These are phyloP conservation scores for Wickerhamomyces silvicola DNA, from an alignment of 805 yeast species.

Conservation along the genomic window DNA sequence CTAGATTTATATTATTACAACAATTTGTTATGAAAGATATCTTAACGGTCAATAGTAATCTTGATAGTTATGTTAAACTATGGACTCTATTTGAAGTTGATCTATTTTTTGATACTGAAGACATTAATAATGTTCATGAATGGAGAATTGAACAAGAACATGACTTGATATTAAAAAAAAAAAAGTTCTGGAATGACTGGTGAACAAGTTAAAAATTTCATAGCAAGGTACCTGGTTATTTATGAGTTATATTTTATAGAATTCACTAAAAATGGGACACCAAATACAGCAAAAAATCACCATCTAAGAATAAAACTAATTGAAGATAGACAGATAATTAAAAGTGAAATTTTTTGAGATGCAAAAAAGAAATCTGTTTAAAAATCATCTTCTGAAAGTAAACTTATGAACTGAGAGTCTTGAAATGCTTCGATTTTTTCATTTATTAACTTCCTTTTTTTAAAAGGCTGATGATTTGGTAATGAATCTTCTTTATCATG, in stretches of 20 bases:
- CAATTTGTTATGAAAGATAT: constrained; percentile 24
- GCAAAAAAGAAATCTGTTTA: constrained; percentile 1
- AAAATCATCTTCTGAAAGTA: constrained; percentile 3
- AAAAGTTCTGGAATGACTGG: constrained; percentile 80
- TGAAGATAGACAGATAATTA: constrained; percentile 10
- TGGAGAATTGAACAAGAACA: constrained; percentile 78
- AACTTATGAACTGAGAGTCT: constrained; percentile 1
- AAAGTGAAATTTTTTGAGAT: neutral
- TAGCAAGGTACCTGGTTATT: constrained; percentile 81
- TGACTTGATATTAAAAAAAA: constrained; percentile 37
- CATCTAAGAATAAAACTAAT: constrained; percentile 16
- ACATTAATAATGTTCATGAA: constrained; percentile 54
- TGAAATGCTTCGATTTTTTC: neutral
- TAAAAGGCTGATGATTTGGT: neutral
- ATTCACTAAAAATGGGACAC: constrained; percentile 27
- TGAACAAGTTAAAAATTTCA: constrained; percentile 56
- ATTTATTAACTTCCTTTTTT: too few relatives aligned
- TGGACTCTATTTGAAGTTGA: constrained; percentile 59
- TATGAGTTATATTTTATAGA: constrained; percentile 61
- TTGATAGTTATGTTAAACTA: constrained; percentile 42
- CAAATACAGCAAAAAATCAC: constrained; percentile 8
- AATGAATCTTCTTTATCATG: too few relatives aligned
- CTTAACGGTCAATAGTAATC: constrained; percentile 42
- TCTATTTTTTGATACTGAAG: constrained; percentile 54
- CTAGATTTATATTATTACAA: constrained; percentile 18